Evolutionary conservation across 2,329 filamentous ascomycete genomes (phyloP), one percentile per base, ranked within the genome.

Genomic region (Botrytis medusae): DNA sequence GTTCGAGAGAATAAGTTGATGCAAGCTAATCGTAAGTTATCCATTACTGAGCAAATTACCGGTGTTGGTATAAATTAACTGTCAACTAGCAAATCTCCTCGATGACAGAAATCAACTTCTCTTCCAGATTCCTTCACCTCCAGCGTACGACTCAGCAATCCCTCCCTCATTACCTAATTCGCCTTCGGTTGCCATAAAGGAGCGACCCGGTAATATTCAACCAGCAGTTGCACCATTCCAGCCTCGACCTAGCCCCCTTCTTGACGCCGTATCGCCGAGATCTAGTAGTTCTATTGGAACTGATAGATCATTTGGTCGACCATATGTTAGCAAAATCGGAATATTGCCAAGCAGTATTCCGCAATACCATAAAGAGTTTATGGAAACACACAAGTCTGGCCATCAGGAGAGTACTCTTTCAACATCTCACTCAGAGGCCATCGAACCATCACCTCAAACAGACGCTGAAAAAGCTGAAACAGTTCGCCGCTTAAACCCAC

Each of bases 1-100:
- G 94, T 99, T 40, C 90, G 95, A 71, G 96, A 99, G 83, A 98
- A 98, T 81, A 96, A 98, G 82, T 89, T 98, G 81, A 98, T 98
- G 95, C 93, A 95, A 82, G 91, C 91, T 72, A 97, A 94, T 82
- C 94, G 93, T 97, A 86, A 89, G 93, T 90, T 63, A 48, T 51
- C 20, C 51, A 59, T 72, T 48, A 34, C 37, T 29, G 62, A 2
- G 20, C 32, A 42, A 44, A 42, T 16, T 48, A 54, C 20, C 16
- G 22, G 22, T 16, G 20, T 51, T 46, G 7, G 5, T 57, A n/a
- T 29, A 25, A 44, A 67, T 74, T 79, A 75, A 80, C 74, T 59
- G 44, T 29, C 54, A 22, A 63, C 61, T 69, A 81, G 80, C 79
- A 77, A 79, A 79, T 72, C 75, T 81, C 16, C 74, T 78, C 4